Evolutionary conservation across 805 yeast genomes (phyloP).

Genomic region (Candida pseudofarinosa): DNA sequence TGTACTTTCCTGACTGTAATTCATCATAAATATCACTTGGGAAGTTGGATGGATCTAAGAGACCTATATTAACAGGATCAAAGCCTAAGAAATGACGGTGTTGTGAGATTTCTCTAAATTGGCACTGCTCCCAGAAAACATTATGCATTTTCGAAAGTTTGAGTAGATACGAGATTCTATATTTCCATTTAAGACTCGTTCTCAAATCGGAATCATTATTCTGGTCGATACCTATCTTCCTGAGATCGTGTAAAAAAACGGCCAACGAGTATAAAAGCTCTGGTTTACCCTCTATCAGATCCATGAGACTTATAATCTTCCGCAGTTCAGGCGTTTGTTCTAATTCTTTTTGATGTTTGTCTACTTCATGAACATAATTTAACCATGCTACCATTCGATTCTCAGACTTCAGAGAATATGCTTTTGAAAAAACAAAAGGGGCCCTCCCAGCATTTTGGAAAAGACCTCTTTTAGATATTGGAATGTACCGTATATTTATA

Average conservation of each 20-base stretch:
- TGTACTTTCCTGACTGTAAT: slow-evolving; percentile 24
- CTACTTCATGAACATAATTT: slow-evolving; percentile 27
- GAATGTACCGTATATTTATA: background rate
- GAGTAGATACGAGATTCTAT: slow-evolving; percentile 14
- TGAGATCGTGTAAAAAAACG: slow-evolving; percentile 29
- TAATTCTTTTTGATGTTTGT: slow-evolving; percentile 18
- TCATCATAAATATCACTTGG: slow-evolving; percentile 19
- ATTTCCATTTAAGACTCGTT: slow-evolving; percentile 12
- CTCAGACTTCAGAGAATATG: slow-evolving; percentile 1
- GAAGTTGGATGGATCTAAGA: slow-evolving; percentile 38
- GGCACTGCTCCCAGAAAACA: slow-evolving; percentile 37
- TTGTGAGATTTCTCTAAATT: slow-evolving; percentile 23
- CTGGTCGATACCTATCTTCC: slow-evolving; percentile 22
- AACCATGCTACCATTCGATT: slow-evolving; percentile 16
- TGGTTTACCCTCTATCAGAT: slow-evolving; percentile 17
- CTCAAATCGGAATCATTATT: slow-evolving; percentile 9
- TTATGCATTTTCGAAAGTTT: slow-evolving; percentile 25
- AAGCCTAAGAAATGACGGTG: slow-evolving; percentile 25
- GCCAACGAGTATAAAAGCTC: slow-evolving; percentile 29
- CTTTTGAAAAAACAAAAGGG: background rate
- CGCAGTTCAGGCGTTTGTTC: slow-evolving; percentile 14
- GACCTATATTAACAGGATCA: slow-evolving; percentile 24
- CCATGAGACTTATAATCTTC: slow-evolving; percentile 23
- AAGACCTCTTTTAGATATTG: background rate
- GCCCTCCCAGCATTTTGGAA: background rate